These are phyloP conservation scores for Neurospora sp. DNA, from an alignment of 2,329 filamentous ascomycete species.

Conservation along the genomic window DNA sequence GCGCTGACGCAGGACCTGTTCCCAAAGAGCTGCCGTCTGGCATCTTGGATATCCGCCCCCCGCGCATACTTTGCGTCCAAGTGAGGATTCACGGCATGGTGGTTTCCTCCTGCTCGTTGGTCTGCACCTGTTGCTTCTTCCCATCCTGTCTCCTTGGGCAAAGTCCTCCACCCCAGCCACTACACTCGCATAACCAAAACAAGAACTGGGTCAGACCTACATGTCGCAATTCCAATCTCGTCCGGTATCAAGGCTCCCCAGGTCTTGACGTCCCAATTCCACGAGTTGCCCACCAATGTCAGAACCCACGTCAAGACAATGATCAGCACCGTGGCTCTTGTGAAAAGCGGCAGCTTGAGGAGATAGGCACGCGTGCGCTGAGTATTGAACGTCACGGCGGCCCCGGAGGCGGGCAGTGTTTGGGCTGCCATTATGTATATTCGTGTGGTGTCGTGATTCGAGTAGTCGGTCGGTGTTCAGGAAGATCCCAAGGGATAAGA, in stretches of 20 bases:
- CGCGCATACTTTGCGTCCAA: neutral
- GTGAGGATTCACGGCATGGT: neutral
- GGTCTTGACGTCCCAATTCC: conserved; percentile 59
- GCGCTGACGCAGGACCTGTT: neutral
- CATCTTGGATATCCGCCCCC: neutral
- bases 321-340: conserved; percentile 55
- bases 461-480: neutral
- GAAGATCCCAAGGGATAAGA: neutral
- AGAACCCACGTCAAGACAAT: conserved; percentile 59
- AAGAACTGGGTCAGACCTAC: conserved; percentile 39
- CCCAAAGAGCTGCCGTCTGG: neutral
- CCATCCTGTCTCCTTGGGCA: neutral
- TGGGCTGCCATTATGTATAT: neutral
- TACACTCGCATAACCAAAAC: neutral
- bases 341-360: conserved; percentile 78
- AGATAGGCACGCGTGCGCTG: conserved; percentile 70
- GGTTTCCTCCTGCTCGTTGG: neutral
- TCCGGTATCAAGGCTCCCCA: conserved; percentile 75
- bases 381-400: conserved; percentile 47
- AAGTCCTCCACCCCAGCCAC: neutral
- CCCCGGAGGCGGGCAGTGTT: neutral
- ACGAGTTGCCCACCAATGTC: conserved; percentile 46
- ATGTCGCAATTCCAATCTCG: conserved; percentile 58
- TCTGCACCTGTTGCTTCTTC: neutral
- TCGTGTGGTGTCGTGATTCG: neutral